Base-by-base conservation (phyloP, 2,329 filamentous ascomycete species). In the Paecilomyces niveus region DNA sequence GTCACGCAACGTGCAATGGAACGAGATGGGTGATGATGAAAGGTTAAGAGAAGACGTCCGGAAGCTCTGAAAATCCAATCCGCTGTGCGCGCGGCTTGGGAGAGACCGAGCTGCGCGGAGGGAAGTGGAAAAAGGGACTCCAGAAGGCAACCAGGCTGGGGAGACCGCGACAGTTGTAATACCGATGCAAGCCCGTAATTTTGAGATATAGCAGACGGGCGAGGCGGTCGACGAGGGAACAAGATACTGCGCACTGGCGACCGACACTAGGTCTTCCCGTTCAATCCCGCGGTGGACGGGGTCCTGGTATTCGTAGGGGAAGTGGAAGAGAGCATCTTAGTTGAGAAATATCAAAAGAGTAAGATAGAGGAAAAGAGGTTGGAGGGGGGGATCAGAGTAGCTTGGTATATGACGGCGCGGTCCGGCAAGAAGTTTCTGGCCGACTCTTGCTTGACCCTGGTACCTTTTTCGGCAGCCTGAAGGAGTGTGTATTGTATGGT, bases 231-330 rank as follows among this genome's bases (percentile, higher is more conserved):
- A 56, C 60, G 21, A 21, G 56, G 59, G 51, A 54, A 57, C 58
- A 52, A 54, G 45, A 54, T 53, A 39, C 54, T 60, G 59, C 56
- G 55, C 57, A 57, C 56, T 57, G 58, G 56, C 57, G 63, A 58
- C 33, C 58, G 56, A 56, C 60, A 67, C 52, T 71, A 74, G 66
- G 69, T 75, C 62, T 72, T 68, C 69, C 70, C 72, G 68, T 76
- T 78, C 73, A 78, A 72, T 74, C 74, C 76, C 75, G 74, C 69
- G 65, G 67, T 64, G 69, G 72, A 75, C 73, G 74, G 74, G 73
- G 71, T 70, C 68, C 67, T 68, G 60, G 64, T 68, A 62, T 64
- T 66, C 66, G 67, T 66, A 54, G 59, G 64, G 64, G 63, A 62
- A 64, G 64, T 70, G 61, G 55, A 65, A 69, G 66, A 59, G 71